Conservation (phyloP, 495 filamentous ascomycete genomes). For the Bacidia gigantensis region DNA sequence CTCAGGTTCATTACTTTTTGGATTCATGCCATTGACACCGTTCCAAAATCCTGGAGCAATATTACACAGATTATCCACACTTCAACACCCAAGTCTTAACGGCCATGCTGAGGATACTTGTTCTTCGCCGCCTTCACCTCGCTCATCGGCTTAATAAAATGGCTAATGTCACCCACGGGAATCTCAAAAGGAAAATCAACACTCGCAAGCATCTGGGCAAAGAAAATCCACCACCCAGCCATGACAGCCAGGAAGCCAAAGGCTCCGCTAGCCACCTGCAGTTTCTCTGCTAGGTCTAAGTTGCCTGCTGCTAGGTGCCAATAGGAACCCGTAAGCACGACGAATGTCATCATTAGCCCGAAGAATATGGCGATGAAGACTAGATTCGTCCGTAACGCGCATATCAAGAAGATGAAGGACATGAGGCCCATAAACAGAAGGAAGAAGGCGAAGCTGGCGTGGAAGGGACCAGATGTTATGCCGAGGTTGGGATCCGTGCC, state of each 20-base stretch:
- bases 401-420: constrained; percentile 44
- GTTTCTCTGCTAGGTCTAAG: constrained; percentile 13
- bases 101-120: background rate
- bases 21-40: too few relatives aligned
- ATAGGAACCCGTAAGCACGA: constrained; percentile 37
- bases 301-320: constrained; percentile 28
- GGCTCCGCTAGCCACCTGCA: constrained; percentile 20
- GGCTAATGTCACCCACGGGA: constrained; percentile 38
- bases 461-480: constrained; percentile 26
- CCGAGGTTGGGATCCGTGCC: constrained; percentile 23
- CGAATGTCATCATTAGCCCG: constrained; percentile 38
- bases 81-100: background rate
- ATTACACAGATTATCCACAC: too few relatives aligned
- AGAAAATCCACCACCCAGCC: constrained; percentile 34
- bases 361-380: constrained; percentile 46
- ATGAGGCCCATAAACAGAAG: constrained; percentile 46
- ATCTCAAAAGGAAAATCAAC: constrained; percentile 43
- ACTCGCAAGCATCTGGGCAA: constrained; percentile 38
- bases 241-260: constrained; percentile 16
- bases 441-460: constrained; percentile 35
- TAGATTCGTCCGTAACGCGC: constrained; percentile 46
- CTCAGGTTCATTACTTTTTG: too few relatives aligned
- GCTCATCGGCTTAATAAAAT: constrained; percentile 16
- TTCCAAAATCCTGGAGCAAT: too few relatives aligned
- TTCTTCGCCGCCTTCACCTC: constrained; percentile 6